Evolutionary conservation across 2,329 filamentous ascomycete genomes (phyloP).

Genomic region (Stachybotrys elegans): DNA sequence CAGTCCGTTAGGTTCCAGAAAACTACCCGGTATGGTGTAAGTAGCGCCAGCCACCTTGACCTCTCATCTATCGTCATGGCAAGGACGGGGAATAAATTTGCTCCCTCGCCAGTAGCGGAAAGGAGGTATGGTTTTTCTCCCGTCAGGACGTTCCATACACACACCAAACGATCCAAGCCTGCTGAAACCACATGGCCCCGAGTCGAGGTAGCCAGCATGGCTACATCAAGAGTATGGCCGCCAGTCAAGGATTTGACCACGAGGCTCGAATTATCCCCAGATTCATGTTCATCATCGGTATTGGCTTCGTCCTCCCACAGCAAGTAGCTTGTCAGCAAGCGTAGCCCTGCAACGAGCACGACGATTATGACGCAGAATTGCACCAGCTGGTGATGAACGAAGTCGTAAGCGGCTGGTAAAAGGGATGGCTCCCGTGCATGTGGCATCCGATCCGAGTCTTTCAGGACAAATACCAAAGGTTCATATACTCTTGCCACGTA

Average conservation of each 20-base stretch:
- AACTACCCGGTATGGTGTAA: constrained; percentile 53
- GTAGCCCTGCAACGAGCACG: constrained; percentile 58
- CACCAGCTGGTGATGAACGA: constrained; percentile 53
- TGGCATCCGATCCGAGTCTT: constrained; percentile 61
- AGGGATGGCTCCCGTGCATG: constrained; percentile 32
- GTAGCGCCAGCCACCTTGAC: constrained; percentile 61
- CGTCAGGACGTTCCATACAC: constrained; percentile 58
- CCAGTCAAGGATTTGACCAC: constrained; percentile 55
- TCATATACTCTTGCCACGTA: constrained; percentile 72
- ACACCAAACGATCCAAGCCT: constrained; percentile 64
- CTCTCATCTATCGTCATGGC: constrained; percentile 60
- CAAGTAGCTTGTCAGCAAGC: constrained; percentile 68
- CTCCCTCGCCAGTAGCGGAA: constrained; percentile 31
- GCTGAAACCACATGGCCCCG: constrained; percentile 64
- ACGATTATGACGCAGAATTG: constrained; percentile 60
- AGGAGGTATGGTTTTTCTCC: constrained; percentile 36
- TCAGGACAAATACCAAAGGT: constrained; percentile 66
- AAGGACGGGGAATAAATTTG: constrained; percentile 53
- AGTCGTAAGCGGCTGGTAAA: constrained; percentile 52
- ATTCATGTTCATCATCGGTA: constrained; percentile 39
- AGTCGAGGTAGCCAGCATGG: constrained; percentile 55
- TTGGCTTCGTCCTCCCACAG: constrained; percentile 58
- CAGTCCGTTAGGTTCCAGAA: constrained; percentile 59
- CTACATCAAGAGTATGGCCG: constrained; percentile 66
- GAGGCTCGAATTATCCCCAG: constrained; percentile 43